Evolutionary conservation across 768 basidiomycete species (phyloP).

Genomic region (Lentinus brumalis): DNA sequence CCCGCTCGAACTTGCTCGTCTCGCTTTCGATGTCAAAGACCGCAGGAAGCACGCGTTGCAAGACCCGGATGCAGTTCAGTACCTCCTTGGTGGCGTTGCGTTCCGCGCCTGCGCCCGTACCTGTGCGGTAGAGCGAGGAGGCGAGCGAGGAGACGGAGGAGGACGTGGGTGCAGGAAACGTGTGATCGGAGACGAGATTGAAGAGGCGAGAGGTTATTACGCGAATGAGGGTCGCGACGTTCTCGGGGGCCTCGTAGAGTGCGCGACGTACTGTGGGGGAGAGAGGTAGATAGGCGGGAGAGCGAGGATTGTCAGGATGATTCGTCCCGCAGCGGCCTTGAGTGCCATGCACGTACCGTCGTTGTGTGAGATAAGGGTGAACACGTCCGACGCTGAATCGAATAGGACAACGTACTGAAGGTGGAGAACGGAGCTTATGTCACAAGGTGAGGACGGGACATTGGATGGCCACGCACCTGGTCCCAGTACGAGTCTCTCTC

Average conservation of each 20-base stretch:
- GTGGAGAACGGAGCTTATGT: too few relatives aligned
- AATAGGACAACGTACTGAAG: conserved; percentile 79
- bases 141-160: conserved; percentile 67
- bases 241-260: conserved; percentile 80
- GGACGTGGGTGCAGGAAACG: conserved; percentile 64
- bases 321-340: not conserved
- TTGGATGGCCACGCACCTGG: conserved; percentile 54
- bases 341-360: conserved; percentile 59
- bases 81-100: conserved; percentile 82
- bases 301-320: not conserved
- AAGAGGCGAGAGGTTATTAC: conserved; percentile 70
- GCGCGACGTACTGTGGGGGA: conserved; percentile 71
- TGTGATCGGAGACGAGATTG: conserved; percentile 77
- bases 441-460: not conserved
- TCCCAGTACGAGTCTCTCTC: conserved; percentile 86
- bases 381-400: conserved; percentile 89
- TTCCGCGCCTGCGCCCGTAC: conserved; percentile 46
- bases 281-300: not conserved
- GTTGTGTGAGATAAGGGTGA: conserved; percentile 83
- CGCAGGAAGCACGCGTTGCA: conserved; percentile 89
- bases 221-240: conserved; percentile 79
- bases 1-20: conserved; percentile 70
- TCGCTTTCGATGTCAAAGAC: conserved; percentile 81
- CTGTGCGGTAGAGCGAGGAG: conserved; percentile 66
- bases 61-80: conserved; percentile 88